These are phyloP conservation scores for Termitomyces sp. DNA, from an alignment of 768 basidiomycete species.

Conservation along the genomic window DNA sequence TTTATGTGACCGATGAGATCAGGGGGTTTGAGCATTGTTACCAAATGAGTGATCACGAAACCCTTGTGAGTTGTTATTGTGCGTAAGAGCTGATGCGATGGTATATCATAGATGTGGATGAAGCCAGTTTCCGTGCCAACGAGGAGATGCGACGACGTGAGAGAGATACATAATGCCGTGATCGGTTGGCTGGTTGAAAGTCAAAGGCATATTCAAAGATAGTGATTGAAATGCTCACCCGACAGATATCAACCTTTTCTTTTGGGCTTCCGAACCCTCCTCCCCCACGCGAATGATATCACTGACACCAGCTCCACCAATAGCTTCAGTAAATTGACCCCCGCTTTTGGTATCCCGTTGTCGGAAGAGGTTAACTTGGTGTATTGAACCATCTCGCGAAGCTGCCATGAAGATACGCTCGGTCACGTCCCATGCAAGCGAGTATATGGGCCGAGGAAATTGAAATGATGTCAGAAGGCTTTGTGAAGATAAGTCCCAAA, in stretches of 20 bases:
- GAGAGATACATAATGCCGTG: slow-evolving; percentile 67
- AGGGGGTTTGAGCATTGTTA: slow-evolving; percentile 78
- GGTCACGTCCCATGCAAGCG: slow-evolving; percentile 71
- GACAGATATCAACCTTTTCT: slow-evolving; percentile 62
- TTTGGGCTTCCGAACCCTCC: slow-evolving; percentile 37
- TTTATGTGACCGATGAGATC: slow-evolving; percentile 82
- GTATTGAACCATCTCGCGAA: slow-evolving; percentile 66
- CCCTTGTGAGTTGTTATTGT: slow-evolving; percentile 71
- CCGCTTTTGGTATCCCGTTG: slow-evolving; percentile 50
- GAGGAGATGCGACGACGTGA: slow-evolving; percentile 74
- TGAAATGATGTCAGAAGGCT: slow-evolving; percentile 81
- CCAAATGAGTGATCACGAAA: slow-evolving; percentile 63
- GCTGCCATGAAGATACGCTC: slow-evolving; percentile 90
- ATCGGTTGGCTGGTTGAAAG: slow-evolving; percentile 55
- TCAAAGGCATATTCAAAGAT: background rate
- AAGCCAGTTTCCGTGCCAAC: slow-evolving; percentile 71
- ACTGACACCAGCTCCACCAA: slow-evolving; percentile 67
- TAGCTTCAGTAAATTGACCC: slow-evolving; percentile 52
- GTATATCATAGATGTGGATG: slow-evolving; percentile 79
- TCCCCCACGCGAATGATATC: slow-evolving; percentile 70
- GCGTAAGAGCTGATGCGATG: slow-evolving; percentile 86
- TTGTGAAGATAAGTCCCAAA: slow-evolving; percentile 76
- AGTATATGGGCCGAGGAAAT: slow-evolving; percentile 72
- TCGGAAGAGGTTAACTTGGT: slow-evolving; percentile 76
- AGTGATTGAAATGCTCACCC: slow-evolving; percentile 40